Conservation (phyloP, 148 eudicot species). For the Cornus kousa region DNA sequence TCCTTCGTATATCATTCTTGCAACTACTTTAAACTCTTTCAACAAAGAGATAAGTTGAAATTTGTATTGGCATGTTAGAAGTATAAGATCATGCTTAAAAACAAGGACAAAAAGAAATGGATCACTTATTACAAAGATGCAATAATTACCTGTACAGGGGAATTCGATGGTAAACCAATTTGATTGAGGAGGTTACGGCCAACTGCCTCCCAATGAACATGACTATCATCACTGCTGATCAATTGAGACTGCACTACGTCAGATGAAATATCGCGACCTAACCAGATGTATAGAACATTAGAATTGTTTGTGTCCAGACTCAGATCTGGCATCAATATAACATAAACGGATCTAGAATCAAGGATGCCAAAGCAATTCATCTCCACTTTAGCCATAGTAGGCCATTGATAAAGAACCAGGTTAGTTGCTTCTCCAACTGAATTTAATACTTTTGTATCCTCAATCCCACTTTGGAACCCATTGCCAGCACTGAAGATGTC, state of each 20-base stretch:
- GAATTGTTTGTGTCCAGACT: not conserved
- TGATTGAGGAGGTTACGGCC: conserved; percentile 14
- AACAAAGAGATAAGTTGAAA: not conserved
- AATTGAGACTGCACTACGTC: not conserved
- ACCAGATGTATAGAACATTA: conserved; percentile 19
- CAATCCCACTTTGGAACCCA: conserved; percentile 1
- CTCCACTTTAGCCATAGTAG: conserved; percentile 17
- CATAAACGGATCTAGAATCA: conserved; percentile 14
- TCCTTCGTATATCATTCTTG: no score
- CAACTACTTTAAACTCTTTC: not conserved
- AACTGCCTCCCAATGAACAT: conserved; percentile 13
- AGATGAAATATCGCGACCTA: conserved; percentile 10
- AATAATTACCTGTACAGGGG: conserved; percentile 17
- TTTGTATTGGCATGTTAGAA: not conserved
- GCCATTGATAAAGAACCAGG: conserved; percentile 18
- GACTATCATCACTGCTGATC: not conserved
- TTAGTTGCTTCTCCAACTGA: conserved; percentile 10
- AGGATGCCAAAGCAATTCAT: not conserved
- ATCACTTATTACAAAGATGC: not conserved
- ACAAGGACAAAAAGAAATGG: not conserved
- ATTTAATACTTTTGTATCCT: conserved; percentile 5
- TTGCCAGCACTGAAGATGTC: conserved; percentile 16
- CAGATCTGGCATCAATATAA: not conserved
- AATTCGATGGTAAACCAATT: conserved; percentile 16
- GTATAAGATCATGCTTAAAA: not conserved